Evolutionary conservation across 139 green algal genomes (phyloP).

Genomic region (Gonium pectorale): DNA sequence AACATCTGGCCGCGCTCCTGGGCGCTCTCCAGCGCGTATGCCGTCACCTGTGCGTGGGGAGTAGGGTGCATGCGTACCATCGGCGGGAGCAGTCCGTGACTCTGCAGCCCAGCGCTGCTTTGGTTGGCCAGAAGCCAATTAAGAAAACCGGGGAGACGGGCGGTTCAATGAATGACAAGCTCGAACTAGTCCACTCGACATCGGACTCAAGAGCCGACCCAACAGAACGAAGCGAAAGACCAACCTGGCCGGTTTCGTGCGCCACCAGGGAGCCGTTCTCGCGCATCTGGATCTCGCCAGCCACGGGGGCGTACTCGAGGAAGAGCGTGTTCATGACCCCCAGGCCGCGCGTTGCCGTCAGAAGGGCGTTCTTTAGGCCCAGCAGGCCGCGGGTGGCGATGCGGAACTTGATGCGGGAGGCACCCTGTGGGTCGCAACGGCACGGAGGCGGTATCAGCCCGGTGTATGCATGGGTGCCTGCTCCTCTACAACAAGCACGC

Average conservation of each 20-base stretch:
- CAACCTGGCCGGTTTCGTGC: constrained; percentile 85
- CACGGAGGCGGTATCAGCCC: background rate
- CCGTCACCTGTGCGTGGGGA: constrained; percentile 67
- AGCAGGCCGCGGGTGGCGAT: constrained; percentile 96
- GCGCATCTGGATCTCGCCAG: constrained; percentile 88
- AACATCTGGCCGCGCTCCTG: constrained; percentile 96
- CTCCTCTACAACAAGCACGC: too few species aligned
- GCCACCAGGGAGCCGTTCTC: constrained; percentile 93
- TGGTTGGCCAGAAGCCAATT: too few species aligned
- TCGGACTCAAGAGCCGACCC: too few species aligned
- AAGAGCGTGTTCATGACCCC: constrained; percentile 97
- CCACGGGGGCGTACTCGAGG: constrained; percentile 63
- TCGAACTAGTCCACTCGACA: too few species aligned
- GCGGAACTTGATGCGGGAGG: constrained; percentile 72
- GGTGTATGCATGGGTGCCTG: too few species aligned
- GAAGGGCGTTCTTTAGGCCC: constrained; percentile 93
- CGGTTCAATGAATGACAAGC: too few species aligned
- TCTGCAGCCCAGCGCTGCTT: too few species aligned
- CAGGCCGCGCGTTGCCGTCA: constrained; percentile 96
- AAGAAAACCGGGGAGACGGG: too few species aligned
- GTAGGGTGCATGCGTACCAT: too few species aligned
- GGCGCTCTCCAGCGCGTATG: constrained; percentile 90
- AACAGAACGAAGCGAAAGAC: too few species aligned
- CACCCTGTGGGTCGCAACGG: constrained; percentile 46
- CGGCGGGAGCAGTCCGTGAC: too few species aligned